Evolutionary conservation across 2,329 filamentous ascomycete species (phyloP).

Genomic region (Daldinia sp.): DNA sequence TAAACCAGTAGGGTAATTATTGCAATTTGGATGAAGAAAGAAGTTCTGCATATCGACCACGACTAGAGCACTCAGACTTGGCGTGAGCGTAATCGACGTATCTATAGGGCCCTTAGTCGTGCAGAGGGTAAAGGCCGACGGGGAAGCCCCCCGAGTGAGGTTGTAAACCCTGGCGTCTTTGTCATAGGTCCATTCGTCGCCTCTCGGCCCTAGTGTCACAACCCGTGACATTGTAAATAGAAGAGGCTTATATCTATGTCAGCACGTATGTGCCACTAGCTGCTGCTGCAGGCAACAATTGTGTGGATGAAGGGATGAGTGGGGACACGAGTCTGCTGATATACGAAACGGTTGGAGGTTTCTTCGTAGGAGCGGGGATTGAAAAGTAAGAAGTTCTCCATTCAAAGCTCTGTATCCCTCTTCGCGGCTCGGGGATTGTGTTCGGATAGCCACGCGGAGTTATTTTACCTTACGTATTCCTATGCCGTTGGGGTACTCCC

Average conservation of each 20-base stretch:
- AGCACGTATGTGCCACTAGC: neutral
- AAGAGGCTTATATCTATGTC: neutral
- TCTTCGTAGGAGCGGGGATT: conserved; percentile 12
- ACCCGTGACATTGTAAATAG: conserved; percentile 34
- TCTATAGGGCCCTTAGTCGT: conserved; percentile 48
- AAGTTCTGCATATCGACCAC: conserved; percentile 67
- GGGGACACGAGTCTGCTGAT: neutral
- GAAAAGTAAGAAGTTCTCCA: conserved; percentile 10
- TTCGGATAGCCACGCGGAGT: neutral
- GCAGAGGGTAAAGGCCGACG: conserved; percentile 40
- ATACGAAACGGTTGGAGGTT: neutral
- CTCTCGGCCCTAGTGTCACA: conserved; percentile 49
- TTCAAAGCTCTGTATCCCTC: conserved; percentile 3
- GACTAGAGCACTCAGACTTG: conserved; percentile 59
- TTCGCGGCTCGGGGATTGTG: neutral
- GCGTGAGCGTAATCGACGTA: conserved; percentile 55
- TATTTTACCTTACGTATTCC: neutral
- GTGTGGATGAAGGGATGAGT: neutral
- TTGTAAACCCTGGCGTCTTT: conserved; percentile 47
- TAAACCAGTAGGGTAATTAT: conserved; percentile 56
- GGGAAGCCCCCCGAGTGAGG: conserved; percentile 41
- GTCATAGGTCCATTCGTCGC: conserved; percentile 52
- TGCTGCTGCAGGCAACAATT: neutral
- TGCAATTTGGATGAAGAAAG: conserved; percentile 60
- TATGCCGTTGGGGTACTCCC: neutral